These are phyloP conservation scores for Forsythia suspensa DNA, from an alignment of 257 asterid genomes.

Conservation along the genomic window DNA sequence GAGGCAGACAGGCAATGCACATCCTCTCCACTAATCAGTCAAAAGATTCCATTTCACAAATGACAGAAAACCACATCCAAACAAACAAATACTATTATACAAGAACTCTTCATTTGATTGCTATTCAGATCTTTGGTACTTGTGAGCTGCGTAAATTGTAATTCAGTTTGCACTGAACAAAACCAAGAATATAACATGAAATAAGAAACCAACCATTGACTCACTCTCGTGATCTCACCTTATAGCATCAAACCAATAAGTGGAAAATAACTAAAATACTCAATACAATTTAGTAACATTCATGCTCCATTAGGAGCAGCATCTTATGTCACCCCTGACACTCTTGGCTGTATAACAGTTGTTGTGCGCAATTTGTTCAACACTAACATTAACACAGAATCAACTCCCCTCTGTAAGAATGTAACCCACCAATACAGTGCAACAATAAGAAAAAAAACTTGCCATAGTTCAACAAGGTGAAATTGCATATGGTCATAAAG, in stretches of 20 bases:
- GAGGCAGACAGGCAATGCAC: not conserved
- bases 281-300: not conserved
- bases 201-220: not conserved
- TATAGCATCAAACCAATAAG: not conserved
- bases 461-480: not conserved
- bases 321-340: not conserved
- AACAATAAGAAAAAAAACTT: not conserved
- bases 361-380: not conserved
- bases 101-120: not conserved
- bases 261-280: not conserved
- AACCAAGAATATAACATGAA: not conserved
- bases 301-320: not conserved
- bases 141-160: not conserved
- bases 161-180: not conserved
- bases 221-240: not conserved
- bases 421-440: not conserved
- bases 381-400: not conserved
- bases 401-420: not conserved
- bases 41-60: not conserved
- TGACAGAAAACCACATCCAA: not conserved
- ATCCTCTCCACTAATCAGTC: not conserved
- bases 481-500: not conserved
- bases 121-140: not conserved
- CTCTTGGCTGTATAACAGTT: not conserved
- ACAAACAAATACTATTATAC: not conserved